Evolutionary conservation across 441 rosid genomes (phyloP).

Genomic region (Sinapis alba): DNA sequence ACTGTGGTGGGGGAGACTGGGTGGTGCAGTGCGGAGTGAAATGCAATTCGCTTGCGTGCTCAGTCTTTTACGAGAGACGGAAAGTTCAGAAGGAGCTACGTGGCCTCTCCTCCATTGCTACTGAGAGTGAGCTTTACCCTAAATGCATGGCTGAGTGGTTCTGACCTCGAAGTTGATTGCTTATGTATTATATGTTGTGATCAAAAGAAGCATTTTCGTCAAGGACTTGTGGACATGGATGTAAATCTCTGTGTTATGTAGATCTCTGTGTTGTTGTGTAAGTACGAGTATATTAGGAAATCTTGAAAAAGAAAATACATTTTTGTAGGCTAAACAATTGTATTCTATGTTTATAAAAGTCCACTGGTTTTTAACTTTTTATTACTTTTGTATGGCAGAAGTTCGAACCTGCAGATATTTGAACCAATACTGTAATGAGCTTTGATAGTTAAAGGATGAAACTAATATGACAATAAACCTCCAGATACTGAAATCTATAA

Average conservation of each 20-base stretch:
- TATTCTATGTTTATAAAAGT: not conserved
- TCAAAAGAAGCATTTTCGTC: constrained; percentile 1
- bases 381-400: not conserved
- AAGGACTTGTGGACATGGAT: constrained; percentile 17
- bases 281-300: not conserved
- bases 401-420: not conserved
- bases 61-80: constrained; percentile 86
- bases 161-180: constrained; percentile 31
- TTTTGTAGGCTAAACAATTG: not conserved
- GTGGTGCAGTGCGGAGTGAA: constrained; percentile 81
- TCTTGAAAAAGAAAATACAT: too few species aligned
- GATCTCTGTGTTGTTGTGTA: not conserved
- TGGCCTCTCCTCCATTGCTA: constrained; percentile 64
- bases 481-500: too few species aligned
- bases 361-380: not conserved
- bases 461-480: not conserved
- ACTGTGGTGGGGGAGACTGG: constrained; percentile 99
- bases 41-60: constrained; percentile 87
- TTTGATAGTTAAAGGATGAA: not conserved
- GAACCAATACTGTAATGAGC: not conserved
- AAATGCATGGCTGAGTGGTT: constrained; percentile 93
- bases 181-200: constrained; percentile 1
- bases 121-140: constrained; percentile 70
- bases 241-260: not conserved
- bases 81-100: constrained; percentile 91